Base-by-base conservation (phyloP, 1,284 basidiomycete genomes). In the Vanrija sp. region DNA sequence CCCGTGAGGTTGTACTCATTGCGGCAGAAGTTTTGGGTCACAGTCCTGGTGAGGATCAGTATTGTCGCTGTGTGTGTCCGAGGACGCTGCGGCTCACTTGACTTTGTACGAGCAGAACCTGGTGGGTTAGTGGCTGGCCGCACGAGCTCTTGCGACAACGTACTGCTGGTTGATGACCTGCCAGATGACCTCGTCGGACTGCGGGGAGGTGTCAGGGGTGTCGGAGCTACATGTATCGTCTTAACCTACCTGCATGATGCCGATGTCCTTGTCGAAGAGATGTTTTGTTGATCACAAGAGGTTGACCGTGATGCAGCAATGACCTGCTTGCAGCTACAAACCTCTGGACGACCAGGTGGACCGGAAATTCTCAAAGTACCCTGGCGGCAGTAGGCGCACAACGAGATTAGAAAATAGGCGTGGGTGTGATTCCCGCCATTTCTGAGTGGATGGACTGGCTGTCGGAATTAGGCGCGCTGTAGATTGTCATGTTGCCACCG, bases 1-100 rank as follows among this genome's bases (percentile, higher is more conserved):
- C 96, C 96, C 1, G 94, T 96, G 38, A 97, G 86, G 78, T 99
- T 99, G 81, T 96, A 98, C 77, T 97, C 93, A 78, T 98, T 98
- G 49, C 94, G 83, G 78, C 96, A 98, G 79, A 98, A 98, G 72
- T 96, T 98, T 78, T 96, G 93, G 1, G 91, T 95, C 1, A 85
- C 80, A 1, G 93, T 92, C 77, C 92, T 95, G 73, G 49, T 49
- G 34, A 46, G 52, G 29, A 45, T 9, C 12, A 34, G 8, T 34
- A 15, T 6, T 39, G 38, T 26, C 3, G 34, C 38, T 18, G 23
- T 14, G 18, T 18, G 10, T 21, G 12, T 14, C 9, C 1, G 15
- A n/a, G 14, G 6, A 21, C 3, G 18, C 9, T 3, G 28, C n/a
- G 15, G 80, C 89, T 72, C 67, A 93, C 92, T 93, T 96, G 81